A percentile compares a stretch with the other conserved stretches of the same genome.
phyloP scores from a whole-genome alignment of 495 filamentous ascomycete genomes.

The Talaromyces wortmannii region DNA sequence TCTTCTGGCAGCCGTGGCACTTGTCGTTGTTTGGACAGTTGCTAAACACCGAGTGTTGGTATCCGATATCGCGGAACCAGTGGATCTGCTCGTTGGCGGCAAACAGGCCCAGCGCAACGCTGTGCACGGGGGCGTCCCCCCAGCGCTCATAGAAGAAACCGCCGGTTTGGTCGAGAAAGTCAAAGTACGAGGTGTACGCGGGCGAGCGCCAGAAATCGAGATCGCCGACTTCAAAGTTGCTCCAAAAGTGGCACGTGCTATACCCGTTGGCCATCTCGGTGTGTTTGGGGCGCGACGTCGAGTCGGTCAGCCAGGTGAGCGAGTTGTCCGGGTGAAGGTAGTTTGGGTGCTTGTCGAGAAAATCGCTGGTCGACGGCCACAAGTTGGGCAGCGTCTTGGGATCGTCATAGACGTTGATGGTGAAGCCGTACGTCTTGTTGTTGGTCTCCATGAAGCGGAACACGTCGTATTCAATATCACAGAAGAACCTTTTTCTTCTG shows the following conservation, averaged over 20 bases:
- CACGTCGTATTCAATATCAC: slow-evolving; percentile 96
- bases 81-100: slow-evolving; percentile 86
- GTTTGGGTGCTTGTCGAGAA: slow-evolving; percentile 76
- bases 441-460: slow-evolving; percentile 96
- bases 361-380: slow-evolving; percentile 90
- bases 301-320: slow-evolving; percentile 79
- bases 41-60: slow-evolving; percentile 97
- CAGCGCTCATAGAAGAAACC: slow-evolving; percentile 93
- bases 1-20: slow-evolving; percentile 80
- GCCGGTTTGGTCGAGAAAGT: slow-evolving; percentile 83
- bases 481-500: slow-evolving; percentile 64
- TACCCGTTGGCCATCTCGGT: slow-evolving; percentile 78
- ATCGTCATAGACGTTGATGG: slow-evolving; percentile 93
- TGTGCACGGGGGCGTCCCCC: slow-evolving; percentile 91
- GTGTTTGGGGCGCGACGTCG: slow-evolving; percentile 67
- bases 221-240: slow-evolving; percentile 96
- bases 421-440: slow-evolving; percentile 98
- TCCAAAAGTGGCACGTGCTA: slow-evolving; percentile 99
- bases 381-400: slow-evolving; percentile 78
- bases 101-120: slow-evolving; percentile 85
- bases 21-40: slow-evolving; percentile 96
- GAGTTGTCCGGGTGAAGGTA: slow-evolving; percentile 79
- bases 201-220: slow-evolving; percentile 91
- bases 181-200: slow-evolving; percentile 90
- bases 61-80: slow-evolving; percentile 99